Evolutionary conservation across 2,329 filamentous ascomycete species (phyloP).

Genomic region (Alternaria rosae): DNA sequence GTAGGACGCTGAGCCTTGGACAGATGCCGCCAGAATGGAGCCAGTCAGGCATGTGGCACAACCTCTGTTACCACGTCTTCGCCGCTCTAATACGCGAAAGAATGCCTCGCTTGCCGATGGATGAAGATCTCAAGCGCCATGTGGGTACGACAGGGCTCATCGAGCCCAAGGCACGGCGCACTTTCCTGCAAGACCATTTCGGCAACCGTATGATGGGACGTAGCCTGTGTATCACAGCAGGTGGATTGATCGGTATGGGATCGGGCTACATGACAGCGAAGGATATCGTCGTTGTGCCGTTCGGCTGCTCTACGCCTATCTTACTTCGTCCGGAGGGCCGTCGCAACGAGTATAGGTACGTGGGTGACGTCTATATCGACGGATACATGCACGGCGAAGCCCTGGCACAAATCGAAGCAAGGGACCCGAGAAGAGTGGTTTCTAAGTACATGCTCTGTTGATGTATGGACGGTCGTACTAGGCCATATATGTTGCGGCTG

Average conservation of each 20-base stretch:
- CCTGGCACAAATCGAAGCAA: background rate
- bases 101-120: background rate
- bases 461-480: no score
- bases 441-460: background rate
- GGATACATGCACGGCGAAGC: slow-evolving; percentile 4
- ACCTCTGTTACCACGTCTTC: background rate
- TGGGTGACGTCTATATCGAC: slow-evolving; percentile 3
- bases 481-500: no score
- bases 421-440: background rate
- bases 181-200: background rate
- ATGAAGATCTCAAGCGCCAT: background rate
- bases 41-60: background rate
- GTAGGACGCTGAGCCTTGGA: background rate
- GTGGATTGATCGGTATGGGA: background rate
- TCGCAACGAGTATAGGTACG: slow-evolving; percentile 1
- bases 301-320: background rate
- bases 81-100: background rate
- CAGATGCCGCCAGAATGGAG: background rate
- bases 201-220: background rate
- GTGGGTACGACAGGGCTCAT: background rate
- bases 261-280: background rate
- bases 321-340: background rate
- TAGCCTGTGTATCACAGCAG: background rate
- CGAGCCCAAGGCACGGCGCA: background rate
- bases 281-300: background rate